Evolutionary conservation across 805 yeast species (phyloP).

Genomic region (Teunomyces tritomae): DNA sequence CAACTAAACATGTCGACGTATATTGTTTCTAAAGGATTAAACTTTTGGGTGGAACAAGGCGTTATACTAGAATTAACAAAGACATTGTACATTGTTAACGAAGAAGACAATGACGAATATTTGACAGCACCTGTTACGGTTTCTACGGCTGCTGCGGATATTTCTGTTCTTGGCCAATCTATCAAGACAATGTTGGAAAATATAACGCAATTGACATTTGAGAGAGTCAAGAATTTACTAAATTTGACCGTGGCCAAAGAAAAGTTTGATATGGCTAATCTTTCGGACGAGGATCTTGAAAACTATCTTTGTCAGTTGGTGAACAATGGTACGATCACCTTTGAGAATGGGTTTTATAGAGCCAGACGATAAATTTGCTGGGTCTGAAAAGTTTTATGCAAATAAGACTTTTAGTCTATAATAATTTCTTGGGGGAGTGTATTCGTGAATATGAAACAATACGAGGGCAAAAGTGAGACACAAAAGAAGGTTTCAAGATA

Average conservation of each 20-base stretch:
- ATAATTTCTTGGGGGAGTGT: too few relatives aligned
- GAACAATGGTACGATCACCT: constrained; percentile 40
- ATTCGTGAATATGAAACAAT: too few relatives aligned
- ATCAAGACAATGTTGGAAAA: constrained; percentile 57
- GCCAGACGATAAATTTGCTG: background rate
- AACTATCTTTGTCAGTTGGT: constrained; percentile 41
- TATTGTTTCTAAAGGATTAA: constrained; percentile 34
- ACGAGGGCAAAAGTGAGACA: too few relatives aligned
- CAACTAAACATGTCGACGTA: constrained; percentile 43
- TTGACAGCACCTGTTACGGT: background rate
- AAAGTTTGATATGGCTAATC: constrained; percentile 29
- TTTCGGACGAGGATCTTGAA: constrained; percentile 41
- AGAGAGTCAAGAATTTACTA: constrained; percentile 52
- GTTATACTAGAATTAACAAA: constrained; percentile 45
- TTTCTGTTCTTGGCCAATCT: constrained; percentile 39
- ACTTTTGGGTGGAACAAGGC: constrained; percentile 64
- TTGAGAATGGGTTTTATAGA: constrained; percentile 29
- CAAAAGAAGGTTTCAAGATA: too few relatives aligned
- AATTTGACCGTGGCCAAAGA: constrained; percentile 56
- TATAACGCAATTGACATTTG: constrained; percentile 47
- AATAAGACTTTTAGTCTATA: background rate
- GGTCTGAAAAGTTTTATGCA: background rate
- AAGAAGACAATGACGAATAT: constrained; percentile 13
- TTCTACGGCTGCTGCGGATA: background rate
- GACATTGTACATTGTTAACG: constrained; percentile 39